These are phyloP conservation scores for Metschnikowia hibisci DNA, from an alignment of 805 yeast genomes.

Conservation along the genomic window DNA sequence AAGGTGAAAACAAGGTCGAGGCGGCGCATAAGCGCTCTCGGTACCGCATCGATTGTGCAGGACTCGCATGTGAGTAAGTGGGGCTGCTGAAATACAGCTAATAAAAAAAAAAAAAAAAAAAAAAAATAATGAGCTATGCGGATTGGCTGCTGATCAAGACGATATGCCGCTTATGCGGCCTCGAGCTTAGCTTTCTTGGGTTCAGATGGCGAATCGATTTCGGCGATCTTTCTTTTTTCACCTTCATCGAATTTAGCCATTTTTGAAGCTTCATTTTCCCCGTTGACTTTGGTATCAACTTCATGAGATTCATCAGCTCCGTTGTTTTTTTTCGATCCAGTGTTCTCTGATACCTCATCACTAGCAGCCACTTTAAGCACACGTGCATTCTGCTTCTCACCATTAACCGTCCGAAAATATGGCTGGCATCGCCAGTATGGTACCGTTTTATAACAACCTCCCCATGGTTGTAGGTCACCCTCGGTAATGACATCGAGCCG, in stretches of 20 bases:
- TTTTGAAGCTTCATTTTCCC: background rate
- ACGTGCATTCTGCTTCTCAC: conserved; percentile 47
- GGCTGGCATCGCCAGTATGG: conserved; percentile 99
- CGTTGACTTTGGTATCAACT: background rate
- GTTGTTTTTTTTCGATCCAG: conserved; percentile 9
- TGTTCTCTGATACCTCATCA: conserved; percentile 11
- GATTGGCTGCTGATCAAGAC: too few relatives aligned
- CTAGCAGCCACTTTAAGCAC: conserved; percentile 37
- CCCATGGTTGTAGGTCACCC: conserved; percentile 64
- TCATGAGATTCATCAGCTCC: too few relatives aligned
- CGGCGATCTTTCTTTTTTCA: conserved; percentile 6
- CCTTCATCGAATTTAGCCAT: background rate
- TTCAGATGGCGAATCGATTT: background rate
- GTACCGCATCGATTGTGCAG: too few relatives aligned
- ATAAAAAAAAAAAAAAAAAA: too few relatives aligned
- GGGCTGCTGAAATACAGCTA: too few relatives aligned
- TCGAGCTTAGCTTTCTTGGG: conserved; percentile 3
- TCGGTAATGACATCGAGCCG: conserved; percentile 51
- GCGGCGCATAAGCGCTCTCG: too few relatives aligned
- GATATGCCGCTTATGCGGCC: too few relatives aligned
- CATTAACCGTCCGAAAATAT: conserved; percentile 84
- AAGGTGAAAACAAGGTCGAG: too few relatives aligned
- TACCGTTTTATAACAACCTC: conserved; percentile 72
- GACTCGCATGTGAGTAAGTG: too few relatives aligned
- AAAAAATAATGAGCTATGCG: too few relatives aligned